These are phyloP conservation scores for Lactarius vividus DNA, from an alignment of 768 basidiomycete species.

Conservation along the genomic window DNA sequence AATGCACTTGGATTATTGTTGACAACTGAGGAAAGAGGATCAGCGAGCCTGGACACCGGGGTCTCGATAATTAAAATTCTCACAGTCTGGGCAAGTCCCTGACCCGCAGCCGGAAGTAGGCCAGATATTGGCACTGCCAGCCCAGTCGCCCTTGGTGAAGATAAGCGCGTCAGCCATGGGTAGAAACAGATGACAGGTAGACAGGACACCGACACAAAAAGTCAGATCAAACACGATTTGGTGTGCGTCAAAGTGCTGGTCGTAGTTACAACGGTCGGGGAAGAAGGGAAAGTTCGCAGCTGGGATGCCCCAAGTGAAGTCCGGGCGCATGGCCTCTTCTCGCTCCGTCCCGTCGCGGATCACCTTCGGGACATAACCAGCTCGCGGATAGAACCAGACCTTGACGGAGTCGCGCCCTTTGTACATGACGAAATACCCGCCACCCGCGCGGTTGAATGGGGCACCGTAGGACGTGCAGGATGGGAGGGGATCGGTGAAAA, in stretches of 20 bases:
- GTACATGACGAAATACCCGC: constrained; percentile 60
- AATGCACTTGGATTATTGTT: constrained; percentile 58
- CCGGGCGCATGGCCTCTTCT: constrained; percentile 12
- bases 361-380: constrained; percentile 41
- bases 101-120: constrained; percentile 38
- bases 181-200: constrained; percentile 6
- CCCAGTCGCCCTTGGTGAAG: constrained; percentile 26
- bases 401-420: constrained; percentile 41
- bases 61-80: constrained; percentile 29
- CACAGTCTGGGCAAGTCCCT: constrained; percentile 46
- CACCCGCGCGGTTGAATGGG: constrained; percentile 49
- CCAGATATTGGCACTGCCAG: constrained; percentile 8
- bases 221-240: constrained; percentile 57
- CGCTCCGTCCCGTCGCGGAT: constrained; percentile 31
- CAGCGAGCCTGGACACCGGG: not conserved
- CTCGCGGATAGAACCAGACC: constrained; percentile 62
- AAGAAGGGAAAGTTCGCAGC: constrained; percentile 47
- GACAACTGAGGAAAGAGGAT: constrained; percentile 43
- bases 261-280: constrained; percentile 47
- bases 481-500: constrained; percentile 35
- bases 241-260: constrained; percentile 52
- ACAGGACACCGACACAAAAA: constrained; percentile 48
- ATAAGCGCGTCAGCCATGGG: not conserved
- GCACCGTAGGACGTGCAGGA: constrained; percentile 41
- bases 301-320: constrained; percentile 43